phyloP scores from a whole-genome alignment of 257 asterid species.

The Solanum megistacrolobum region DNA sequence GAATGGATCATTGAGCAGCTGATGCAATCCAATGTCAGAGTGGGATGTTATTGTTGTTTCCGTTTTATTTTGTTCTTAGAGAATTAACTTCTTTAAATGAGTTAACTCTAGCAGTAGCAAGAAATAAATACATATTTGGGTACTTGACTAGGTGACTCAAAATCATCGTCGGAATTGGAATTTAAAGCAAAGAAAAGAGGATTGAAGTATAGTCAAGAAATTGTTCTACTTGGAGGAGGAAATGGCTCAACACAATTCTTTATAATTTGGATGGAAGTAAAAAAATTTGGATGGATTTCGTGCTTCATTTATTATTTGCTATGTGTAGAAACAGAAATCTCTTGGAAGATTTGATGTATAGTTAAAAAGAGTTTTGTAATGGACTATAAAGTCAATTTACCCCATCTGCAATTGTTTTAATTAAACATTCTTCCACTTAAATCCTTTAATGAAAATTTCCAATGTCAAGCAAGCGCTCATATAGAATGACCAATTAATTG shows the following conservation, averaged over 20 bases:
- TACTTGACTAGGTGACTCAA: background rate
- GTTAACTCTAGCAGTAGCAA: background rate
- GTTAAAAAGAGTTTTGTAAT: background rate
- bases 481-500: background rate
- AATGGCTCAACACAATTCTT: background rate
- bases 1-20: background rate
- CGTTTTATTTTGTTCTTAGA: background rate
- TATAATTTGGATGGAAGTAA: background rate
- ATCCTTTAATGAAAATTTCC: background rate
- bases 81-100: background rate
- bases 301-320: background rate
- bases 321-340: background rate
- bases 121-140: background rate
- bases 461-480: background rate
- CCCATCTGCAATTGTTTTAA: background rate
- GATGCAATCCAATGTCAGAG: background rate
- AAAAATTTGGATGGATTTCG: background rate
- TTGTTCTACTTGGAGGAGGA: background rate
- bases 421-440: background rate
- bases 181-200: background rate
- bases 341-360: background rate
- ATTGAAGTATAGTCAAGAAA: background rate
- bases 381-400: background rate
- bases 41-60: background rate
- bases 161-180: background rate